Evolutionary conservation across 1,139 yeast genomes (phyloP), one percentile per base, ranked within the genome.

Genomic region (Wickerhamomyces sp.): DNA sequence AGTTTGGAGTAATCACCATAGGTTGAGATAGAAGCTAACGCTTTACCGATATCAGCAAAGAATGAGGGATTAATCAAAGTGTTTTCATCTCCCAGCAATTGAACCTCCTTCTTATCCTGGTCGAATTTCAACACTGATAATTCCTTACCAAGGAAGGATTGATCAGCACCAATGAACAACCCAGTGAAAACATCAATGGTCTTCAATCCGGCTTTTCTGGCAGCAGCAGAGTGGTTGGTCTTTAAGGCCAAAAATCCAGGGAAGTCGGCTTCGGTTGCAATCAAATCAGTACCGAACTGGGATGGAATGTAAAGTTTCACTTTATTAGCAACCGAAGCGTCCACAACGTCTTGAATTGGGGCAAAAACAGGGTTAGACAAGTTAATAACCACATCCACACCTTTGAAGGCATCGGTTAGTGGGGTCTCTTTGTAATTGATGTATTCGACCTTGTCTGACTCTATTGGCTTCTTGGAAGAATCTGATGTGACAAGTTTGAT

Each of bases 241-340:
- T 78, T 78, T 19, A 43, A 15, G 1, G 37, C 46, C 22, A 73
- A 51, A 45, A 65, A 61, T 2, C 64, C 66, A 4, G 68, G 66
- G 20, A 62, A 53, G 36, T 46, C 39, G 20, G 42, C 45, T 14
- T 51, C 54, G 14, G 52, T 47, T 20, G 54, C 52, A 7, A 42
- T 50, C 24, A 64, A 41, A 33, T 75, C 75, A 26, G 61, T 51
- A 30, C 86, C 86, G 47, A 72, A 78, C 49, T 78, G 84, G 4
- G 84, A 72, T 25, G 85, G 82, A 38, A 78, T 66, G 55, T 68
- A 77, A 23, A 77, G 48, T 52, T 72, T 70, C 30, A 78, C 76
- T 11, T 54, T 67, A 26, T 68, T 66, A 14, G 51, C 51, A 7
- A 52, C 49, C 3, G 70, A 65, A 6, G 75, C 66, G 4, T 63